A percentile compares a stretch with the other conserved stretches of the same genome.
Evolutionary conservation across 192 early-diverging fungal genomes (phyloP).

Genomic region (Borealophlyctis nickersoniae): DNA sequence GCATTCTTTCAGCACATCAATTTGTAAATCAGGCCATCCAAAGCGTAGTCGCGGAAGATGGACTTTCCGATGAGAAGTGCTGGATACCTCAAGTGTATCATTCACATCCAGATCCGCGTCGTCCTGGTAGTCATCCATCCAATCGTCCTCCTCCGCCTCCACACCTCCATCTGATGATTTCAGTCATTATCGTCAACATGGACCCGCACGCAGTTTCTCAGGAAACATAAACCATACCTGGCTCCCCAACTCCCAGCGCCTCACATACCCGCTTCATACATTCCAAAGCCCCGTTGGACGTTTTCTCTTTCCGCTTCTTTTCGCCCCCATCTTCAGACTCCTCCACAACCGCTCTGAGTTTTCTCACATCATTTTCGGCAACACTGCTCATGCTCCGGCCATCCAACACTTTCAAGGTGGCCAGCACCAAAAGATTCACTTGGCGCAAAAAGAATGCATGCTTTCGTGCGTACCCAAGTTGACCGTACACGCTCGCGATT

Average conservation of each 20-base stretch:
- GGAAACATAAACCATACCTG: slow-evolving; percentile 19
- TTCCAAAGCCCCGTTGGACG: slow-evolving; percentile 54
- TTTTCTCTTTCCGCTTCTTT: neutral
- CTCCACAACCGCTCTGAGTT: slow-evolving; percentile 15
- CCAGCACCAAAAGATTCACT: slow-evolving; percentile 40
- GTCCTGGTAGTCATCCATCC: slow-evolving; percentile 43
- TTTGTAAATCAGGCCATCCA: slow-evolving; percentile 79
- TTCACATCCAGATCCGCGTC: slow-evolving; percentile 32
- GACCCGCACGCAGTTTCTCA: neutral
- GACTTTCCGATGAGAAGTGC: slow-evolving; percentile 4
- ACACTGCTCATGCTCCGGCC: slow-evolving; percentile 2
- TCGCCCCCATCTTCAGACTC: slow-evolving; percentile 10
- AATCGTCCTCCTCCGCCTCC: slow-evolving; percentile 48
- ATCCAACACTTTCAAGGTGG: slow-evolving; percentile 20
- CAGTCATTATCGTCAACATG: neutral
- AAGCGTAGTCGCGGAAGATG: slow-evolving; percentile 27
- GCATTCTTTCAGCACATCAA: slow-evolving; percentile 72
- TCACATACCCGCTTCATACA: slow-evolving; percentile 67
- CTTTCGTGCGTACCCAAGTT: slow-evolving; percentile 58
- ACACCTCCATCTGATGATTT: neutral
- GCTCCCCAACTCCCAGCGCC: slow-evolving; percentile 65
- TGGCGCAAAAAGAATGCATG: slow-evolving; percentile 72
- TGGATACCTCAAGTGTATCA: neutral
- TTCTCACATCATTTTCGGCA: too few relatives aligned
- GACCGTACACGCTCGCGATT: slow-evolving; percentile 58